These are phyloP conservation scores for Nepenthes mirabilis DNA, from an alignment of 148 eudicot genomes.

Conservation along the genomic window DNA sequence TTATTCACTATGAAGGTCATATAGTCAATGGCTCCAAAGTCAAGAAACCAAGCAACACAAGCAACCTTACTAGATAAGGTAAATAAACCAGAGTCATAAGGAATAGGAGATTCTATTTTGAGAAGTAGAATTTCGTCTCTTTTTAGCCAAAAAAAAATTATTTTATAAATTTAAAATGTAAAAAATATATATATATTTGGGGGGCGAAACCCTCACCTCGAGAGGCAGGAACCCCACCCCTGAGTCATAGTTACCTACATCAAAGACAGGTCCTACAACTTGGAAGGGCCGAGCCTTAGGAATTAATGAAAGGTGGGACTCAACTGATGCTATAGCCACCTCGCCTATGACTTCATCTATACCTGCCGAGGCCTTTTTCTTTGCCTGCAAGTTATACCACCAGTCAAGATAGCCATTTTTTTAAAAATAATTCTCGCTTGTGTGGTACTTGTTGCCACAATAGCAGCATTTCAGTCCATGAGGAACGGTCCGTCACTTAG, in stretches of 20 bases:
- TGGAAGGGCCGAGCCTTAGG: background rate
- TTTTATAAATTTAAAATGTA: too few species aligned
- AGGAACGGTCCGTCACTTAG: background rate
- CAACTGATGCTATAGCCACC: too few species aligned
- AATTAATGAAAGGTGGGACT: background rate
- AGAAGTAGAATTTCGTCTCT: too few species aligned
- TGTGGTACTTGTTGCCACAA: background rate
- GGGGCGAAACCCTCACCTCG: too few species aligned
- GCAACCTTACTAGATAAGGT: too few species aligned
- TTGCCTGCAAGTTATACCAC: background rate
- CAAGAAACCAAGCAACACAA: background rate
- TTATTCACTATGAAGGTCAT: background rate
- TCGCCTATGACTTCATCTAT: too few species aligned
- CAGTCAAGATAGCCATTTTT: background rate
- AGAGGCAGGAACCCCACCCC: too few species aligned
- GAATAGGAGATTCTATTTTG: too few species aligned
- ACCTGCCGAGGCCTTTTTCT: background rate
- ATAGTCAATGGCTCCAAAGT: background rate
- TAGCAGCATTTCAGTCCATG: too few species aligned
- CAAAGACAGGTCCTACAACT: background rate
- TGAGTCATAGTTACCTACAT: background rate
- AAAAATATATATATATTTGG: too few species aligned
- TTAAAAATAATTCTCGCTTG: background rate
- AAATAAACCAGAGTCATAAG: too few species aligned
- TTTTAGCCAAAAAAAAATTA: too few species aligned